Evolutionary conservation across 2,329 filamentous ascomycete species (phyloP), one percentile per base, ranked within the genome.

Genomic region (Trichoderma sp.): DNA sequence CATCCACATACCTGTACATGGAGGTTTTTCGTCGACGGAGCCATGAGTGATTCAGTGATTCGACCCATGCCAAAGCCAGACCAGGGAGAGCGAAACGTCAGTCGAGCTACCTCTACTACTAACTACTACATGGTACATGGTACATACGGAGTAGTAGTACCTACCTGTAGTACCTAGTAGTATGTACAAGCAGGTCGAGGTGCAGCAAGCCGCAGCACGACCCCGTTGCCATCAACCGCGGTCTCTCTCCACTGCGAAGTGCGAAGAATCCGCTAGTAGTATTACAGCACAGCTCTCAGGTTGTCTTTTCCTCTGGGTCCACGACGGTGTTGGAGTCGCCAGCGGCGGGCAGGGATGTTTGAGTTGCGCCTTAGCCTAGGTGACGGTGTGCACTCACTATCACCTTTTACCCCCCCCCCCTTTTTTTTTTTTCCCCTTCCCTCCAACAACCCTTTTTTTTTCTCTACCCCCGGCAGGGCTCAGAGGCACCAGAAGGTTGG

Each of bases 1-100:
- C 37, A 45, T 65, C 35, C 39, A 67, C 52, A 54, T 32, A 54
- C 52, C 29, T 54, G 63, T 32, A 54, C 52, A 54, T 54, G 63
- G 53, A 59, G 42, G 37, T 58, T 54, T 65, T 67, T 67, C 64
- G 54, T 52, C 54, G 45, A 67, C 54, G 54, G 64, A 59, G 64
- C 53, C 64, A 59, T 65, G 52, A 65, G 35, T 65, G 63, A 65
- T 65, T 65, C 63, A 65, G 35, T 65, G 63, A 65, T 65, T 65
- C 34, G 63, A 59, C 53, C 64, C 64, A 52, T 58, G 53, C 39
- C 32, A 37, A 29, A 59, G 39, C 32, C 29, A 39, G 32, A 32
- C 39, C 53, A 67, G 64, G 64, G 64, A 67, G 54, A 58, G 45
- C 63, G 54, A 67, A 42, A 67, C 64, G 64, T 67, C 64, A 67